Percentiles rank a stretch among this genome's conserved stretches.
Conservation (phyloP, 2,329 filamentous ascomycete species). For the Bretziella fagacearum region DNA sequence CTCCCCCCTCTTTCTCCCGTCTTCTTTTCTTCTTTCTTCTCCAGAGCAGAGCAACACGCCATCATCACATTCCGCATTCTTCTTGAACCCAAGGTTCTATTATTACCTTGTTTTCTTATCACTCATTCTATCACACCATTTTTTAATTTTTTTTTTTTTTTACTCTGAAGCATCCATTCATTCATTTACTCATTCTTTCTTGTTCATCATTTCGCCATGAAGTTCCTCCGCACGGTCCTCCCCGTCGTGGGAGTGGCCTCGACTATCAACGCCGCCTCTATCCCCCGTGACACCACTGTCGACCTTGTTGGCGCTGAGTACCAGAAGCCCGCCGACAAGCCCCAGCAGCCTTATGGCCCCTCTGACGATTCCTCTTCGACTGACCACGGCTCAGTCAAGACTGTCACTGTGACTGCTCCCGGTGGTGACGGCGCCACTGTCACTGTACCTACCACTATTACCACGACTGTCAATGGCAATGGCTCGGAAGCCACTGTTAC, state of each 20-base stretch:
- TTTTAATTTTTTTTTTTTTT: background rate
- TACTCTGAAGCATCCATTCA: background rate
- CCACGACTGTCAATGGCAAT: background rate
- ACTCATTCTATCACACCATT: slow-evolving; percentile 7
- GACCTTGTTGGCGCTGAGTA: slow-evolving; percentile 8
- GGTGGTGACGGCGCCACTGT: background rate
- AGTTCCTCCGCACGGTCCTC: slow-evolving; percentile 14
- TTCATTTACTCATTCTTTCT: background rate
- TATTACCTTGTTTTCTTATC: slow-evolving; percentile 12
- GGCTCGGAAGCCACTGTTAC: slow-evolving; percentile 1
- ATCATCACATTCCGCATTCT: background rate
- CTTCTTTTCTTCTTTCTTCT: slow-evolving; percentile 4
- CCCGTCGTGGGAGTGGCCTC: slow-evolving; percentile 14
- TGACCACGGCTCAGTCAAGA: slow-evolving; percentile 10
- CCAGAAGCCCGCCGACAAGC: slow-evolving; percentile 11
- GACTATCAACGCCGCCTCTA: slow-evolving; percentile 12
- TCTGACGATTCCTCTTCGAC: slow-evolving; percentile 7
- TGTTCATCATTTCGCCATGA: slow-evolving; percentile 11
- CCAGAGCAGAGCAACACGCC: slow-evolving; percentile 8
- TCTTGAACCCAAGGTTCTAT: slow-evolving; percentile 3
- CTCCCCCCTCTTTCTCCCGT: background rate
- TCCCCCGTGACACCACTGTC: slow-evolving; percentile 11
- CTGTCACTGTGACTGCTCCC: slow-evolving; percentile 1
- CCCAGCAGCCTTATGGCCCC: slow-evolving; percentile 9
- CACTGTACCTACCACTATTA: background rate